These are phyloP conservation scores for Botryotinia globosa DNA, from an alignment of 2,329 filamentous ascomycete genomes.

Conservation along the genomic window DNA sequence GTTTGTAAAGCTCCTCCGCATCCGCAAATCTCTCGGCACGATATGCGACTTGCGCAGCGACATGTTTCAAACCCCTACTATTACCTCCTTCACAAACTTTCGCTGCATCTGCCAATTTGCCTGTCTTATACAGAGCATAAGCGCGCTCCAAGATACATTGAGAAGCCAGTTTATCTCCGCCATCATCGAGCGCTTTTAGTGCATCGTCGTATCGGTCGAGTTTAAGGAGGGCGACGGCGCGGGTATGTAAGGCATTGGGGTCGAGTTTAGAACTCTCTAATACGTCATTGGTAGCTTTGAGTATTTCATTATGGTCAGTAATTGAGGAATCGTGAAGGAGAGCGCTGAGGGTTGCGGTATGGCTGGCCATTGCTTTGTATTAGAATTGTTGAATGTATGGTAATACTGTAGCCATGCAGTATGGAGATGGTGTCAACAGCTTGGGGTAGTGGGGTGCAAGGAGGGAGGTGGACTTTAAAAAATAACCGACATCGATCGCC, in stretches of 20 bases:
- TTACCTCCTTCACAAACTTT: constrained; percentile 21
- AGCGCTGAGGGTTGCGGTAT: constrained; percentile 36
- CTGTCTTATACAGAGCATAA: constrained; percentile 82
- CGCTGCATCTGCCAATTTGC: constrained; percentile 63
- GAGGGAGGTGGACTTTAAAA: constrained; percentile 11
- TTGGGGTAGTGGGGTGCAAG: constrained; percentile 16
- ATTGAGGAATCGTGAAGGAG: constrained; percentile 54
- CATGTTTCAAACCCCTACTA: constrained; percentile 43
- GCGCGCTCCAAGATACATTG: constrained; percentile 66
- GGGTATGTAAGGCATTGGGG: constrained; percentile 61
- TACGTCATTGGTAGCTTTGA: constrained; percentile 61
- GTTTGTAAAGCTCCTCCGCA: constrained; percentile 61
- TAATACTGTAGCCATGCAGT: constrained; percentile 4
- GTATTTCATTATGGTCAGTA: constrained; percentile 70
- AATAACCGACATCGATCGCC: constrained; percentile 5
- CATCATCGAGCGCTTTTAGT: constrained; percentile 63
- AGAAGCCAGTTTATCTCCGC: constrained; percentile 57
- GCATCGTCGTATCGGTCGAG: constrained; percentile 81
- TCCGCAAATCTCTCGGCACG: constrained; percentile 70
- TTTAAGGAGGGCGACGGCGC: constrained; percentile 72
- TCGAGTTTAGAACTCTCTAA: constrained; percentile 59
- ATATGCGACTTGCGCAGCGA: constrained; percentile 68
- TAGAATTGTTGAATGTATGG: neutral
- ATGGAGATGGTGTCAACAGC: constrained; percentile 20
- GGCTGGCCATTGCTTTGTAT: constrained; percentile 25